phyloP scores from a whole-genome alignment of 1,284 basidiomycete genomes.

The Leccinum fuscescens region DNA sequence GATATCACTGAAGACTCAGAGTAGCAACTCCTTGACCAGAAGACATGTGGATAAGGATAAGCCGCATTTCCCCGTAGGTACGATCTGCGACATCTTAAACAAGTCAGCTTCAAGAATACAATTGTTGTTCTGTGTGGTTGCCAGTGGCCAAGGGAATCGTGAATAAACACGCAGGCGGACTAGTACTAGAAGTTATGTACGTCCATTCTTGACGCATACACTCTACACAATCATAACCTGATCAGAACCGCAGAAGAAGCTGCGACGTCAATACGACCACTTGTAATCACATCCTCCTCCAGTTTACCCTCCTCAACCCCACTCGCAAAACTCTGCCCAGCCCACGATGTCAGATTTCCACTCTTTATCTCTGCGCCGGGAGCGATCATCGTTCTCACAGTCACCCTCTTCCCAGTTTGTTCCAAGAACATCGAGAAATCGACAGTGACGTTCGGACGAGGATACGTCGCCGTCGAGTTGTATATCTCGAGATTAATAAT shows the following conservation, averaged over 20 bases:
- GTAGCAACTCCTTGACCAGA: background rate
- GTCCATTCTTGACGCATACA: background rate
- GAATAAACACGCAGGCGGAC: background rate
- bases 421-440: slow-evolving; percentile 43
- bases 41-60: background rate
- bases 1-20: background rate
- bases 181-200: background rate
- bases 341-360: slow-evolving; percentile 46
- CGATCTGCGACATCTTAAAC: background rate
- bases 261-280: slow-evolving; percentile 35
- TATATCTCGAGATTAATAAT: slow-evolving; percentile 49
- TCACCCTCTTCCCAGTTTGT: slow-evolving; percentile 27
- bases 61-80: background rate
- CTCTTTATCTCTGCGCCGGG: slow-evolving; percentile 46
- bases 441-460: slow-evolving; percentile 41
- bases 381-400: slow-evolving; percentile 40
- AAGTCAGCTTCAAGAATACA: background rate
- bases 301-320: slow-evolving; percentile 39
- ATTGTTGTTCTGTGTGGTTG: background rate
- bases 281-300: slow-evolving; percentile 38
- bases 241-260: slow-evolving; percentile 50
- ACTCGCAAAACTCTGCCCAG: slow-evolving; percentile 45
- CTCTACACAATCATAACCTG: background rate
- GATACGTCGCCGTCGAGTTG: slow-evolving; percentile 41
- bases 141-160: background rate